Evolutionary conservation across 1,284 basidiomycete genomes (phyloP).

Genomic region (Trichosporon sp.): DNA sequence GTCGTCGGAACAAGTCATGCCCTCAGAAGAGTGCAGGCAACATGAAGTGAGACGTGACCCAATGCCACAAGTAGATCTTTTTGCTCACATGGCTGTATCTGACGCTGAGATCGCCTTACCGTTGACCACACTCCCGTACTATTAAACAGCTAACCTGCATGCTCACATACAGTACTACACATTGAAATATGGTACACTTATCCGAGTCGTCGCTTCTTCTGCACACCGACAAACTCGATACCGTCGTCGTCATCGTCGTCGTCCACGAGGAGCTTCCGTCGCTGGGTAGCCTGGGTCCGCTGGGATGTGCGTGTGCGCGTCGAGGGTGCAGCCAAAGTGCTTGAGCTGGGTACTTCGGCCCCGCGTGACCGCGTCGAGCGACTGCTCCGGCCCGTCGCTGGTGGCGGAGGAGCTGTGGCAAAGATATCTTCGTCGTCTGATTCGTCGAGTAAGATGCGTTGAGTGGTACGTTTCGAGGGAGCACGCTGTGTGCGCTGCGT

Average conservation of each 20-base stretch:
- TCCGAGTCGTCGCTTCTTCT: constrained; percentile 30
- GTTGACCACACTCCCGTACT: no score
- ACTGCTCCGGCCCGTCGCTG: neutral
- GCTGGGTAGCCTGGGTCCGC: constrained; percentile 6
- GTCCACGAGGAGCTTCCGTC: constrained; percentile 18
- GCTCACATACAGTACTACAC: neutral
- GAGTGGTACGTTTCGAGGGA: neutral
- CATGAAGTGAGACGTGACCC: no score
- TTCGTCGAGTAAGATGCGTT: constrained; percentile 25
- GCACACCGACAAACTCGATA: constrained; percentile 22
- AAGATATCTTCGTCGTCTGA: constrained; percentile 24
- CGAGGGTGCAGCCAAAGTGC: neutral
- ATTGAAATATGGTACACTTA: neutral
- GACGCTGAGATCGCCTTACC: no score
- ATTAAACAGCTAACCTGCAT: neutral
- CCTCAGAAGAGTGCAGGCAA: no score
- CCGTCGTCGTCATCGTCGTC: constrained; percentile 26
- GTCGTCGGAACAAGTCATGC: no score
- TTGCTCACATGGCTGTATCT: no score
- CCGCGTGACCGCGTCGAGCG: neutral
- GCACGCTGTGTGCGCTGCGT: constrained; percentile 2
- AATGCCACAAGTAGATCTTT: no score
- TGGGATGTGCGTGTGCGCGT: neutral
- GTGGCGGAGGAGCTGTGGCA: constrained; percentile 10
- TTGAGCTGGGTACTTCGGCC: neutral